Conservation (phyloP, 129 eudicot species). For the Smallanthus sonchifolius region DNA sequence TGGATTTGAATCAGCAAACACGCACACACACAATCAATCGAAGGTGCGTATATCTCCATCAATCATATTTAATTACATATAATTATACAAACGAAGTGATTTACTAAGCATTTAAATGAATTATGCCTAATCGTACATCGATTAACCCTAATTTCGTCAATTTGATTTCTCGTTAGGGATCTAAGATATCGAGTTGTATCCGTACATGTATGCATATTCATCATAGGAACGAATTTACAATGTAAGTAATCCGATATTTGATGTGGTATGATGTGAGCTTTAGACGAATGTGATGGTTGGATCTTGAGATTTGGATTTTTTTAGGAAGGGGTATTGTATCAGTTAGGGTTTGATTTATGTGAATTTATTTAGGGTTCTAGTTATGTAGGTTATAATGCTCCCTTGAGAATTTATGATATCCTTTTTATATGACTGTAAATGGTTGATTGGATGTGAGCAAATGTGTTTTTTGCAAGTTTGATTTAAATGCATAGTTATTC, state of each 20-base stretch:
- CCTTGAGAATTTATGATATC: not conserved
- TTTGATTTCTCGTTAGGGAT: constrained; percentile 17
- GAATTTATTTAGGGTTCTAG: not conserved
- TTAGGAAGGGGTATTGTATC: not conserved
- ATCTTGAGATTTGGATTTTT: constrained; percentile 28
- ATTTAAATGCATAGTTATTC: not conserved
- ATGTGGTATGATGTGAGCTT: not conserved
- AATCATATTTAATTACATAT: not conserved
- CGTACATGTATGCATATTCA: not conserved
- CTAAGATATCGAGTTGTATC: not conserved
- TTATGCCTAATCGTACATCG: constrained; percentile 19
- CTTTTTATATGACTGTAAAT: not conserved
- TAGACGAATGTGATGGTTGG: constrained; percentile 19
- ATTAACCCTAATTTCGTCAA: not conserved
- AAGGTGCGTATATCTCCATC: constrained; percentile 24
- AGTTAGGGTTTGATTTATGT: not conserved
- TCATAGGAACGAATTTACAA: not conserved
- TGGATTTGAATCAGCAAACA: constrained; percentile 28
- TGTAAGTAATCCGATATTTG: not conserved
- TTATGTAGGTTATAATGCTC: not conserved
- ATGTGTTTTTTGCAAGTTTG: not conserved
- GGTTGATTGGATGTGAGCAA: not conserved
- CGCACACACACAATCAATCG: not conserved
- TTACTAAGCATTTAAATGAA: not conserved
- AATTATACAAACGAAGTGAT: not conserved